Evolutionary conservation across 2,329 filamentous ascomycete species (phyloP), one percentile per base, ranked within the genome.

Genomic region (Coniella vitis): DNA sequence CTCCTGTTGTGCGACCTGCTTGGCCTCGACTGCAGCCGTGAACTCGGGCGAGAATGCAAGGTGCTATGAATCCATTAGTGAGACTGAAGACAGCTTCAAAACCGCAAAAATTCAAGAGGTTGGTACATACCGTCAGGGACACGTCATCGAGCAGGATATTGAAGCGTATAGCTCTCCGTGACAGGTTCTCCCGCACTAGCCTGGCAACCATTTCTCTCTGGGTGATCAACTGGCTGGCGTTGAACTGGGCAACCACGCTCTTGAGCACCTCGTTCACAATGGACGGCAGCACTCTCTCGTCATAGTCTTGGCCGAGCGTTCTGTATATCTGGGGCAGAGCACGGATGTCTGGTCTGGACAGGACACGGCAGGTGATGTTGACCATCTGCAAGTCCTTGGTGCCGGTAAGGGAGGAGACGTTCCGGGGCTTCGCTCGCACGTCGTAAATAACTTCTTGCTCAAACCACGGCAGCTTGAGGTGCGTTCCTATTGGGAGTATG

Each of bases 301-400:
- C 93, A 66, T 97, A 98, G 71, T 98, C 93, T 49, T 84, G 84
- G 47, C 93, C 93, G 32, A 98, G 79, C 1, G 93, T 98, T 57
- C 93, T 81, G 78, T 97, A 98, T 63, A 98, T 98, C 72, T 95
- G 89, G 16, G 93, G 93, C 37, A 98, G 81, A 29, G 90, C 87
- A 57, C 87, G 83, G 62, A 98, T 75, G 51, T 90, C 83, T 49
- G 93, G 93, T 60, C 90, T 79, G 51, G 91, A 96, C 46, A 98
- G 87, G 51, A 98, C 93, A 87, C 93, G 91, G 72, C 93, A 98
- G 64, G 91, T 98, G 67, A 98, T 97, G 80, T 98, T 98, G 65
- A 97, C 93, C 93, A 98, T 98, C 76, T 98, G 93, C 70, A 98
- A 74, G 71, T 98, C 93, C 78, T 98, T 98, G 64, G 93, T 98